Base-by-base conservation (phyloP, 2,329 filamentous ascomycete genomes). In the Lasiodiplodia hormozganensis region DNA sequence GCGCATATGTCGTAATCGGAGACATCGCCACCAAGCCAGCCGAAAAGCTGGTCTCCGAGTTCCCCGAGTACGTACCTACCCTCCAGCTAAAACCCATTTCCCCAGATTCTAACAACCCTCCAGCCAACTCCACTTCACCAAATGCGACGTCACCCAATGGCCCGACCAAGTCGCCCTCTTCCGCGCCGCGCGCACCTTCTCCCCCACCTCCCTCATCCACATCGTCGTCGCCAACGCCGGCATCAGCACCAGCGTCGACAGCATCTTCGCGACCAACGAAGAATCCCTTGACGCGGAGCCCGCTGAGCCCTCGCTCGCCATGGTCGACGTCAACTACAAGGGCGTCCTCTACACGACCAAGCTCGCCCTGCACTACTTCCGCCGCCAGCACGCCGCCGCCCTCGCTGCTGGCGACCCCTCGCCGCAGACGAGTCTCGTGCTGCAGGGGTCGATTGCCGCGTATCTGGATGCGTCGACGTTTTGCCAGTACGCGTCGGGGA, bases 181-280 rank as follows among this genome's bases (percentile, higher is more conserved):
- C 47, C 78, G 83, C 66, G 76, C 73, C 0, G 82, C 82, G 1
- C 77, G 77, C 25, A 68, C 65, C 0, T 72, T 75, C 36, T 82
- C 79, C 10, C 82, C 81, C 0, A 70, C 73, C 28, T 77, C 80
- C 0, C 80, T 78, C 60, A 78, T 83, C 25, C 82, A 85, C 68
- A 72, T 84, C 14, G 83, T 85, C 14, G 80, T 85, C 65, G 82
- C 83, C 1, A 85, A 85, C 70, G 83, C 83, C 1, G 83, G 83
- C 12, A 82, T 85, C 34, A 74, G 74, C 34, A 71, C 77, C 1
- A 75, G 76, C n/a, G 18, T 18, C 0, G 81, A 83, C 69, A 76
- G 75, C 54, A 58, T 84, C 23, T 83, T 79, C 77, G 75, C 73
- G 4, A 49, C 60, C n/a, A 28, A 18, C 5, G 18, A 62, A 7